phyloP scores from a whole-genome alignment of 768 basidiomycete genomes.

The Megacollybia marginata region DNA sequence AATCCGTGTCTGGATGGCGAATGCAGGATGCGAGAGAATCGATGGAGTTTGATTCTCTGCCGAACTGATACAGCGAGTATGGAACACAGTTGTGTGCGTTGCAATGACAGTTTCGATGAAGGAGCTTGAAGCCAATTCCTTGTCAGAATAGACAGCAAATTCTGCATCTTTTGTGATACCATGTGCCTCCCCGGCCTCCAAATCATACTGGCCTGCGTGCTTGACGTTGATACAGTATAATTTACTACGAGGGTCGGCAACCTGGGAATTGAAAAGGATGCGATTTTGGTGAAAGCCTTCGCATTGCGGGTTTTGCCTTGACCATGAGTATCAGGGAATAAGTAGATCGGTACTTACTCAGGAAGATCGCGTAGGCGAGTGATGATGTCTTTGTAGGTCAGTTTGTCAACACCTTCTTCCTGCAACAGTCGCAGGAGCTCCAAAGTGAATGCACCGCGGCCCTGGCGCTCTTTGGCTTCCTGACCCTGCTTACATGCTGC shows the following conservation, averaged over 20 bases:
- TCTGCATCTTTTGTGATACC: slow-evolving; percentile 14
- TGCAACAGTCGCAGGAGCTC: slow-evolving; percentile 13
- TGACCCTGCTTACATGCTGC: slow-evolving; percentile 9
- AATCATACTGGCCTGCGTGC: slow-evolving; percentile 6
- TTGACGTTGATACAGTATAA: background rate
- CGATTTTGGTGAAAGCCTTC: slow-evolving; percentile 17
- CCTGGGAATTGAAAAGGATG: slow-evolving; percentile 15
- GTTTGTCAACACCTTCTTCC: slow-evolving; percentile 1
- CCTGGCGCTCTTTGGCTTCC: slow-evolving; percentile 11
- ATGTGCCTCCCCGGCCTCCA: slow-evolving; percentile 16
- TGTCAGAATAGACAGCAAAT: slow-evolving; percentile 4
- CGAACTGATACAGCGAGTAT: background rate
- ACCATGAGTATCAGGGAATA: background rate
- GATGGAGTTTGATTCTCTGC: background rate
- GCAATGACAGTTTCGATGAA: background rate
- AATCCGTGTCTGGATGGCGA: background rate
- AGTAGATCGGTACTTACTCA: slow-evolving; percentile 1
- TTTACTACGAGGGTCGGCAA: slow-evolving; percentile 3
- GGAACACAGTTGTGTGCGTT: background rate
- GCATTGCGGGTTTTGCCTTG: slow-evolving; percentile 21
- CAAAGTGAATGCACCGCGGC: slow-evolving; percentile 17
- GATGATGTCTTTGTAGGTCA: slow-evolving; percentile 19
- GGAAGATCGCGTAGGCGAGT: slow-evolving; percentile 10
- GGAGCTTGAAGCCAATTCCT: too few relatives aligned
- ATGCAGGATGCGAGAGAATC: background rate